A percentile compares a stretch with the other conserved stretches of the same genome.
These are phyloP conservation scores for Davidsoniella australis DNA, from an alignment of 2,329 filamentous ascomycete genomes.

Conservation along the genomic window DNA sequence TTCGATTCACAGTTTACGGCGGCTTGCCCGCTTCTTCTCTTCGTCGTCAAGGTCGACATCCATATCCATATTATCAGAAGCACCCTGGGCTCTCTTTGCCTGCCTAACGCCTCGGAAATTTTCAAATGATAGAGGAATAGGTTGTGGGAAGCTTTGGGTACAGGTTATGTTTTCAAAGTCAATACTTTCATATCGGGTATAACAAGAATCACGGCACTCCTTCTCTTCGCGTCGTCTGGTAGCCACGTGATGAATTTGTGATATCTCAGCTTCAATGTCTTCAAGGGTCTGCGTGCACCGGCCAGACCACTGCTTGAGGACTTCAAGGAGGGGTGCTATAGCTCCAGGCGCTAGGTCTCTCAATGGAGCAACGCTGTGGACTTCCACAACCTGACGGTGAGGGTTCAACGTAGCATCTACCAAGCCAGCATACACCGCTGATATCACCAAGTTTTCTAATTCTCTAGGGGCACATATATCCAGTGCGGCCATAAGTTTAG, in stretches of 20 bases:
- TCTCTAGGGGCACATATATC: conserved; percentile 48
- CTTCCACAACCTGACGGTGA: conserved; percentile 52
- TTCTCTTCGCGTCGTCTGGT: conserved; percentile 18
- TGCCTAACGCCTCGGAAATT: not conserved
- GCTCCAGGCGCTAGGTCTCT: conserved; percentile 67
- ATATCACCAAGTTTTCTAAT: conserved; percentile 74
- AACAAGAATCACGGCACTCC: conserved; percentile 3
- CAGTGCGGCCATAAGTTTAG: conserved; percentile 47
- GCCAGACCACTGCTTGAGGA: conserved; percentile 58
- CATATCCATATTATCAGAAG: conserved; percentile 37
- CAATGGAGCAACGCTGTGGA: conserved; percentile 67
- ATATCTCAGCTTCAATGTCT: conserved; percentile 62
- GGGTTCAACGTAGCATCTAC: conserved; percentile 73
- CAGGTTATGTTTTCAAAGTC: not conserved
- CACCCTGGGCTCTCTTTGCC: conserved; percentile 17
- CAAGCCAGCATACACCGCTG: conserved; percentile 72
- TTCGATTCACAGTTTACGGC: conserved; percentile 32
- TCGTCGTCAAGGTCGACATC: conserved; percentile 33
- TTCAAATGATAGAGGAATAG: too few species aligned
- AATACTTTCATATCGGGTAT: not conserved
- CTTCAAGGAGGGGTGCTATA: conserved; percentile 48
- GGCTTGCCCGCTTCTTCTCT: conserved; percentile 32
- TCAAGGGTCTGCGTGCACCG: conserved; percentile 58
- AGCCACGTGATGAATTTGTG: conserved; percentile 14
- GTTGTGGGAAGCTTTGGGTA: too few species aligned